phyloP scores from a whole-genome alignment of 2,329 filamentous ascomycete species.

The Sclerotinia glacialis region DNA sequence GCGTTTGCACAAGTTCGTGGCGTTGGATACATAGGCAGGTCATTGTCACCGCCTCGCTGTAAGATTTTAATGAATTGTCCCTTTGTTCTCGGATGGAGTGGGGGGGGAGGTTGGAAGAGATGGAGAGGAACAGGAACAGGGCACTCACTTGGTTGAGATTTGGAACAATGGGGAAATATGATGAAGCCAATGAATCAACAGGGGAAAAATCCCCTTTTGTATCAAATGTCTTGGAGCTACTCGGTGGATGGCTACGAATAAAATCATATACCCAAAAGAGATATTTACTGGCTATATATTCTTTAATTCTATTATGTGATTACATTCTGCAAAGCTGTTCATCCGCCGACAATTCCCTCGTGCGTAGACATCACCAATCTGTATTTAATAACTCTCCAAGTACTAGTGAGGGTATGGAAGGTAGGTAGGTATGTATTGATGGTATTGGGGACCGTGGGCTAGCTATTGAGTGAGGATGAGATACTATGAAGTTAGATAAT shows the following conservation, averaged over 20 bases:
- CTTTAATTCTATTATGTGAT: neutral
- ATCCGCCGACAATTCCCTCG: neutral
- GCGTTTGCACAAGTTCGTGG: slow-evolving; percentile 24
- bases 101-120: neutral
- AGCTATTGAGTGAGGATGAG: neutral
- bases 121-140: slow-evolving; percentile 5
- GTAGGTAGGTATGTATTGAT: too few species aligned
- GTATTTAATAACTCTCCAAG: neutral
- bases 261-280: slow-evolving; percentile 20
- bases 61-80: slow-evolving; percentile 23
- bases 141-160: slow-evolving; percentile 8
- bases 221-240: slow-evolving; percentile 1
- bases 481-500: neutral
- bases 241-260: slow-evolving; percentile 15
- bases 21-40: slow-evolving; percentile 24
- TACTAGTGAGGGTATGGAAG: too few species aligned
- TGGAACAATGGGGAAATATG: slow-evolving; percentile 4
- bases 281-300: slow-evolving; percentile 12
- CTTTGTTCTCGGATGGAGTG: slow-evolving; percentile 10
- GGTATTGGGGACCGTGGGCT: neutral
- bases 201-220: slow-evolving; percentile 3
- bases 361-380: neutral
- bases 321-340: neutral
- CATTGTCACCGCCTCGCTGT: slow-evolving; percentile 22
- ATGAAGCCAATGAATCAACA: slow-evolving; percentile 4